These are phyloP conservation scores for Annulohypoxylon moriforme DNA, from an alignment of 495 filamentous ascomycete genomes.

Conservation along the genomic window DNA sequence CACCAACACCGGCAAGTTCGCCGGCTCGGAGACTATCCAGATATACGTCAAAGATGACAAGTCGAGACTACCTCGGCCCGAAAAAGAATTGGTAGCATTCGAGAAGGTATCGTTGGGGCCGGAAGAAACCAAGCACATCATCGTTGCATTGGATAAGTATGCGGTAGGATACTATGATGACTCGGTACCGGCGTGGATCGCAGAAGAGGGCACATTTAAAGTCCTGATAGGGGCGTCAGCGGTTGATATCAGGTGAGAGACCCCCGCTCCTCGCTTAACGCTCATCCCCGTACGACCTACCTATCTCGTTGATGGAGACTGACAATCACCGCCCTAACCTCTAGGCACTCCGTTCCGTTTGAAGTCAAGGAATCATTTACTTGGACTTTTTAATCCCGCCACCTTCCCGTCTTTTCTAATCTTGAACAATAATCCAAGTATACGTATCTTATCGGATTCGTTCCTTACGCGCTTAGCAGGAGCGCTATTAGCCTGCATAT, in stretches of 20 bases:
- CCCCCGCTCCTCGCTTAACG: constrained; percentile 32
- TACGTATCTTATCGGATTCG: constrained; percentile 20
- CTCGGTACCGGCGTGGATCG: constrained; percentile 74
- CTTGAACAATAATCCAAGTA: neutral
- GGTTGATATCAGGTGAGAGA: constrained; percentile 57
- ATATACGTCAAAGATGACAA: constrained; percentile 73
- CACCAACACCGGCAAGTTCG: constrained; percentile 72
- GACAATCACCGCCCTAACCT: constrained; percentile 35
- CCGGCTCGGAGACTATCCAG: constrained; percentile 83
- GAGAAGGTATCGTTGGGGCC: constrained; percentile 77
- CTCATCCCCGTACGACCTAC: constrained; percentile 22
- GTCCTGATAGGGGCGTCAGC: constrained; percentile 70
- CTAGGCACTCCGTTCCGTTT: constrained; percentile 61
- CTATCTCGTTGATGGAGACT: constrained; percentile 34
- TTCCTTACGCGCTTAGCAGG: constrained; percentile 25
- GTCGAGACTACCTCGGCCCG: constrained; percentile 70
- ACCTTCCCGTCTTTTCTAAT: neutral
- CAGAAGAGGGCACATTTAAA: constrained; percentile 78
- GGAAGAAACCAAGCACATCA: constrained; percentile 75
- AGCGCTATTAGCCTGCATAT: constrained; percentile 18
- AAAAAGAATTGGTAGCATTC: constrained; percentile 84
- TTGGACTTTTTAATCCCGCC: constrained; percentile 59
- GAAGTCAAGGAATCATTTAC: constrained; percentile 69
- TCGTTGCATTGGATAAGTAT: constrained; percentile 75
- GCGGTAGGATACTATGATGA: constrained; percentile 87